Conservation (phyloP, 495 filamentous ascomycete genomes). For the Pseudevernia furfuracea region DNA sequence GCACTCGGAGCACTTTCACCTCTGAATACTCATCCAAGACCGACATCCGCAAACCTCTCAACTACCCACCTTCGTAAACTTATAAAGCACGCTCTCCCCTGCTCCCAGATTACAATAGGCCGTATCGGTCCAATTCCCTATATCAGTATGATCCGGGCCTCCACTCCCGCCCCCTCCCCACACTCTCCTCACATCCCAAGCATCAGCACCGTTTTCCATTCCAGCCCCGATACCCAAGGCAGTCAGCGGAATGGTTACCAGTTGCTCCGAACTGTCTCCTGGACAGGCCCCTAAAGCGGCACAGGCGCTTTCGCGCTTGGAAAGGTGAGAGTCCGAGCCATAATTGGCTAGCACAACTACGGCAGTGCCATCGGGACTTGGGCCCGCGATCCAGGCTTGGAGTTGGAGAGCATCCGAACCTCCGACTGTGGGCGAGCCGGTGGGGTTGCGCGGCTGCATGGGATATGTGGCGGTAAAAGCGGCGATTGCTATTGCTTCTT, state of each 20-base stretch:
- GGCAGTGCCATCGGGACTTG: not conserved
- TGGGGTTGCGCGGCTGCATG: not conserved
- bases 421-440: not conserved
- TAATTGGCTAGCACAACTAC: not conserved
- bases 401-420: not conserved
- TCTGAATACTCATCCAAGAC: too few relatives aligned
- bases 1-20: too few relatives aligned
- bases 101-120: too few relatives aligned
- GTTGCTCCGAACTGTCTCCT: not conserved
- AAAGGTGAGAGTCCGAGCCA: not conserved
- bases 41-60: too few relatives aligned
- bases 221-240: not conserved
- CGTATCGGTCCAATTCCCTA: too few relatives aligned
- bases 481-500: not conserved
- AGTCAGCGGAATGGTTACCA: not conserved
- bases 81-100: too few relatives aligned
- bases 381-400: not conserved
- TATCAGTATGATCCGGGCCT: not conserved
- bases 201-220: not conserved
- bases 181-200: constrained; percentile 1
- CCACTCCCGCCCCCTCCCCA: not conserved
- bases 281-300: not conserved
- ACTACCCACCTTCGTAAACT: too few relatives aligned
- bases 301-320: not conserved
- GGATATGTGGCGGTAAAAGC: not conserved